Percentiles rank a stretch among this genome's conserved stretches.
phyloP scores from a whole-genome alignment of 371 early-diverging fungal species.

The Mortierella sp. region DNA sequence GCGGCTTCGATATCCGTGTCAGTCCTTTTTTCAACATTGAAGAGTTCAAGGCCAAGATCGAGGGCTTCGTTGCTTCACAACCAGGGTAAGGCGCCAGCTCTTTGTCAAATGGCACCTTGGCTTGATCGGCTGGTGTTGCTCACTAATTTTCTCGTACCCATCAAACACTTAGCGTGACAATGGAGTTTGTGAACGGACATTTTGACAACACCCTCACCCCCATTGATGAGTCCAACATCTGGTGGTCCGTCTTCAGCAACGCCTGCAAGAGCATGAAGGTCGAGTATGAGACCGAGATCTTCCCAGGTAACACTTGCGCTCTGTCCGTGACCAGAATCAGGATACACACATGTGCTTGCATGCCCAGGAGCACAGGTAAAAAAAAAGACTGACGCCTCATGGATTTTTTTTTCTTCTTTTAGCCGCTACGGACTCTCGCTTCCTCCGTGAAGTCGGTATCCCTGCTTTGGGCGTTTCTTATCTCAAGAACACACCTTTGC shows the following conservation, averaged over 20 bases:
- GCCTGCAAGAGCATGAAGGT: conserved; percentile 58
- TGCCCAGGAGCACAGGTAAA: too few relatives aligned
- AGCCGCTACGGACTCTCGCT: conserved; percentile 82
- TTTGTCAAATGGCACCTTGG: not conserved
- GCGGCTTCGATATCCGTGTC: conserved; percentile 78
- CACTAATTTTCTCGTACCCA: not conserved
- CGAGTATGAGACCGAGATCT: conserved; percentile 72
- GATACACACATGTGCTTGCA: too few relatives aligned
- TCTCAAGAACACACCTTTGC: conserved; percentile 74
- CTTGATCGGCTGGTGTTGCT: not conserved
- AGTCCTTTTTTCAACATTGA: conserved; percentile 69
- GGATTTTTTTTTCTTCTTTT: not conserved
- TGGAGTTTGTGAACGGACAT: conserved; percentile 69
- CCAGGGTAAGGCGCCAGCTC: conserved; percentile 52
- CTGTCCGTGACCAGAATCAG: too few relatives aligned
- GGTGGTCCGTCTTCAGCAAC: conserved; percentile 68
- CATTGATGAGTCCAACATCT: conserved; percentile 64
- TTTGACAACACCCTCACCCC: conserved; percentile 59
- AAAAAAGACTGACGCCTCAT: too few relatives aligned
- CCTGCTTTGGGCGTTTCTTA: conserved; percentile 81
- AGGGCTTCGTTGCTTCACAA: conserved; percentile 63
- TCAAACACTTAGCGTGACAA: conserved; percentile 53
- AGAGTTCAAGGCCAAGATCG: conserved; percentile 62
- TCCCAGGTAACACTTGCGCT: conserved; percentile 62
- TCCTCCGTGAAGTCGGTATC: conserved; percentile 73